Evolutionary conservation across 1,284 basidiomycete species (phyloP).

Genomic region (Exobasidium cylindrosporum): DNA sequence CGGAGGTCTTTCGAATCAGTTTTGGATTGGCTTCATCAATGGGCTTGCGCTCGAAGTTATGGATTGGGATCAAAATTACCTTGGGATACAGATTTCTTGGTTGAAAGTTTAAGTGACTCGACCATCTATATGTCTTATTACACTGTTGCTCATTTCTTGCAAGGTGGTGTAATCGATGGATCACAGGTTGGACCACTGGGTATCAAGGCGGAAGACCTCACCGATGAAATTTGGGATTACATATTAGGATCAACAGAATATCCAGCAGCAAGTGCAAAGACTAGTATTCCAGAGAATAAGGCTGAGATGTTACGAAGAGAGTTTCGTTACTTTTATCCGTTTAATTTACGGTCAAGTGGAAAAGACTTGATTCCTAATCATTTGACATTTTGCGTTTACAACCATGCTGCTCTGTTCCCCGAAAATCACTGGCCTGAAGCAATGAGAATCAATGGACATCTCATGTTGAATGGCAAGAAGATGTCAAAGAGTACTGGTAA

Average conservation of each 20-base stretch:
- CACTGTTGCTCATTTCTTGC: conserved; percentile 68
- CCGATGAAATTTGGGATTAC: conserved; percentile 96
- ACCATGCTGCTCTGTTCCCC: conserved; percentile 89
- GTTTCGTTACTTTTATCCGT: conserved; percentile 97
- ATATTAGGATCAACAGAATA: conserved; percentile 75
- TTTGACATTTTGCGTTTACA: conserved; percentile 90
- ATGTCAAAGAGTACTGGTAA: conserved; percentile 93
- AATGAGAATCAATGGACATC: conserved; percentile 92
- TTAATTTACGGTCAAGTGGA: conserved; percentile 97
- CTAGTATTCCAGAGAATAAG: conserved; percentile 69
- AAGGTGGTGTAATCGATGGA: conserved; percentile 70
- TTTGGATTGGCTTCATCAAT: conserved; percentile 93
- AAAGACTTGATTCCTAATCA: conserved; percentile 98
- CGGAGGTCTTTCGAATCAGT: conserved; percentile 87
- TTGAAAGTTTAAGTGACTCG: conserved; percentile 94
- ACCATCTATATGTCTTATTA: conserved; percentile 99
- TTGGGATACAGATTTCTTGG: conserved; percentile 94
- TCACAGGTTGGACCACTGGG: conserved; percentile 76
- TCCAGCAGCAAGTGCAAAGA: conserved; percentile 61
- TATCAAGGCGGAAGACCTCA: conserved; percentile 85
- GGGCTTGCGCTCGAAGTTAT: conserved; percentile 97
- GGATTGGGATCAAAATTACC: conserved; percentile 94
- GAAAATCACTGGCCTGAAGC: conserved; percentile 88
- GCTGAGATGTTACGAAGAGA: conserved; percentile 82
- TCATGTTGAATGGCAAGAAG: conserved; percentile 98